These are phyloP conservation scores for Termitomyces sp. DNA, from an alignment of 768 basidiomycete species.

Conservation along the genomic window DNA sequence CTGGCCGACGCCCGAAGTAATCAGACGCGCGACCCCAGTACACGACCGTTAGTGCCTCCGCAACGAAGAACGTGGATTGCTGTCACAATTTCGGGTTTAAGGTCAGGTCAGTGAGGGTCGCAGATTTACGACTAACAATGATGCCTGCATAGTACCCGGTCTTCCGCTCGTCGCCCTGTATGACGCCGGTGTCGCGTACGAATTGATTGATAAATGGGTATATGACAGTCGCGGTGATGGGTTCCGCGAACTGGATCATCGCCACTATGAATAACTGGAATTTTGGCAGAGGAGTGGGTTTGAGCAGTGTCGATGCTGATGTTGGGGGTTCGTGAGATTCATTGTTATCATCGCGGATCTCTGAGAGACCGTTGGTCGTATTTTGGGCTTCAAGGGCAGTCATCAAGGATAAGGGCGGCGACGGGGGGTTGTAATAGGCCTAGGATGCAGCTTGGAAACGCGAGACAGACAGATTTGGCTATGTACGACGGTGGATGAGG, in stretches of 20 bases:
- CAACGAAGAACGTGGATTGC: slow-evolving; percentile 31
- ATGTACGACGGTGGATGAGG: not conserved
- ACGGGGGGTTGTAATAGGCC: too few relatives aligned
- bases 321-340: not conserved
- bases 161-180: slow-evolving; percentile 36
- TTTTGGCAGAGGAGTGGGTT: slow-evolving; percentile 28
- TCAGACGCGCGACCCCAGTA: slow-evolving; percentile 32
- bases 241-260: slow-evolving; percentile 29
- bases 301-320: slow-evolving; percentile 2
- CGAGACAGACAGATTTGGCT: not conserved
- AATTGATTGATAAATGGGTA: slow-evolving; percentile 44
- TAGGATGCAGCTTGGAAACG: not conserved
- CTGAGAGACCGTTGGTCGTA: not conserved
- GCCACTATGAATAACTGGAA: slow-evolving; percentile 32
- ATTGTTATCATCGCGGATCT: not conserved
- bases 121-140: slow-evolving; percentile 28
- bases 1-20: slow-evolving; percentile 25
- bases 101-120: not conserved
- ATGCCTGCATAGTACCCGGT: slow-evolving; percentile 47
- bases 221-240: slow-evolving; percentile 29
- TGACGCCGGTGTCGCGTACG: slow-evolving; percentile 37
- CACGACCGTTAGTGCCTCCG: slow-evolving; percentile 25
- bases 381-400: not conserved
- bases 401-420: not conserved
- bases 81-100: slow-evolving; percentile 3